Evolutionary conservation across 1,284 basidiomycete species (phyloP), one percentile per base, ranked within the genome.

Genomic region (Tylopilus sp.): DNA sequence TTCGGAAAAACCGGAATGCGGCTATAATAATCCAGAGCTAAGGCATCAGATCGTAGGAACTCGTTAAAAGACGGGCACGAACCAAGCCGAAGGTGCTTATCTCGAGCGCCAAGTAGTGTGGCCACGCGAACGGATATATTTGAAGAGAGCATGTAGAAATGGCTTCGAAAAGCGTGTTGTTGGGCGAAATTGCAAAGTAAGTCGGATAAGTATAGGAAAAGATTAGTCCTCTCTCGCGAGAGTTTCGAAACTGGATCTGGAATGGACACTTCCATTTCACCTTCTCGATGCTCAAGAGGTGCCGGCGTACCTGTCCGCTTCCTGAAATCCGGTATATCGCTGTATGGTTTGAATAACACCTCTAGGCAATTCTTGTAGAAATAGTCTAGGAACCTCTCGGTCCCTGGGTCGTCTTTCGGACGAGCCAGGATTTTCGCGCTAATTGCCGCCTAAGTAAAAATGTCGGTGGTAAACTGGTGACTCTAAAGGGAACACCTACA

Each of bases 31-130:
- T 41, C 55, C 40, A 54, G 41, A 44, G 8, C 9, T 18, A 5
- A 49, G 43, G 55, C 54, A 49, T 52, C 48, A 59, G 30, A 51
- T 29, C 42, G 36, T 31, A 51, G 44, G 39, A 50, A 21, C 13
- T 11, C 35, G 30, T 39, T 36, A 16, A 13, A 28, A 23, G 42
- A 40, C 15, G 12, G 39, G 26, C 25, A 72, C 81, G 54, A 63
- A 95, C 92, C 88, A 65, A 96, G 82, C 33, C 90, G 83, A 44
- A 98, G 75, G 64, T 96, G 90, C 70, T 98, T 98, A 65, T 97
- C 93, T 60, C 83, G 82, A 38, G 84, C 80, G 55, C 81, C 84
- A 42, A 98, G 76, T 37, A 97, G 70, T n/a, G 84, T 82, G 33
- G 86, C 88, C 52, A 95, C 73, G 53, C 85, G 83, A 37, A 76